These are phyloP conservation scores for Lentinula detonsa DNA, from an alignment of 768 basidiomycete species.

Conservation along the genomic window DNA sequence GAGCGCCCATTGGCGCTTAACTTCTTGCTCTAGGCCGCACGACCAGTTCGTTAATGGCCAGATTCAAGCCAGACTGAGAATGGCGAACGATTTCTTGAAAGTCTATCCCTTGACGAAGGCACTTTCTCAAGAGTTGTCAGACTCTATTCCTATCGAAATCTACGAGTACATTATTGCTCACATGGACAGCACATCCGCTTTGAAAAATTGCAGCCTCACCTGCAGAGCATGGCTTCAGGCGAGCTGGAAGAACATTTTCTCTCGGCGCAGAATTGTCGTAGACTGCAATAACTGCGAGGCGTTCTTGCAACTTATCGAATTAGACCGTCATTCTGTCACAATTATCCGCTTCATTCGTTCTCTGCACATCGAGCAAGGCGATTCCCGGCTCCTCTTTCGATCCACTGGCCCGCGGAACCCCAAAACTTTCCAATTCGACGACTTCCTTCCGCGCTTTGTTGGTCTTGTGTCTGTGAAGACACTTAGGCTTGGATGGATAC, in stretches of 20 bases:
- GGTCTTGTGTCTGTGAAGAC: background rate
- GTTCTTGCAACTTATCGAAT: background rate
- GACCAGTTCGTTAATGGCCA: background rate
- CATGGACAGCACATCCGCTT: background rate
- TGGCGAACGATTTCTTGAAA: background rate
- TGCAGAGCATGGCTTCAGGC: constrained; percentile 4
- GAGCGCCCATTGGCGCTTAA: background rate
- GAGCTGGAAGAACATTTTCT: background rate
- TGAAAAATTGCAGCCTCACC: background rate
- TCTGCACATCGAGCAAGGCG: constrained; percentile 1
- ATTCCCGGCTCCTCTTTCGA: background rate
- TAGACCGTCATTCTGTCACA: background rate
- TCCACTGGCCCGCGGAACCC: background rate
- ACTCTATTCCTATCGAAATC: background rate
- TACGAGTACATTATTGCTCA: background rate
- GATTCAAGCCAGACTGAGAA: background rate
- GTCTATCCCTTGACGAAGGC: background rate
- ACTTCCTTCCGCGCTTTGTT: background rate
- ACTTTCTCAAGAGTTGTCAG: background rate
- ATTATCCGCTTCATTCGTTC: background rate
- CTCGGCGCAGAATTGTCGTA: background rate
- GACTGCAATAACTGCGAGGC: background rate
- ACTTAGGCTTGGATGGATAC: background rate
- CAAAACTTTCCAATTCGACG: background rate
- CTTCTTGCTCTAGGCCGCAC: background rate